Evolutionary conservation across 305 asterid genomes (phyloP).

Genomic region (Fraxinus greggii): DNA sequence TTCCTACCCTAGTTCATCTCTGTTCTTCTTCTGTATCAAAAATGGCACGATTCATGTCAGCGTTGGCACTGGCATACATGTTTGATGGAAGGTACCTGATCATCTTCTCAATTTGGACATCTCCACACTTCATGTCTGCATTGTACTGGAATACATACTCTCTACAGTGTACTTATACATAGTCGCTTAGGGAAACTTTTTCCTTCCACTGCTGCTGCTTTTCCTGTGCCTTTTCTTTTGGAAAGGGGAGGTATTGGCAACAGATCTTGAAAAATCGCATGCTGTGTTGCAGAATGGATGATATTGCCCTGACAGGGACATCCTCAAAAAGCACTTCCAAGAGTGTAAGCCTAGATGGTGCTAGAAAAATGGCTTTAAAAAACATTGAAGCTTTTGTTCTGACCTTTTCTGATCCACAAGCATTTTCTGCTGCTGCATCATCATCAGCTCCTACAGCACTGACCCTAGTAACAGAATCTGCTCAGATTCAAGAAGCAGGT

Average conservation of each 20-base stretch:
- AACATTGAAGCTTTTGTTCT: constrained; percentile 70
- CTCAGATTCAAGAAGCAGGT: constrained; percentile 90
- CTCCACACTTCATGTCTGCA: constrained; percentile 31
- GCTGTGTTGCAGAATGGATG: constrained; percentile 68
- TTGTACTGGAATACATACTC: constrained; percentile 44
- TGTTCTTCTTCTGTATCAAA: constrained; percentile 79
- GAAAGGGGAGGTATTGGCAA: constrained; percentile 9
- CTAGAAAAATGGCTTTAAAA: constrained; percentile 72
- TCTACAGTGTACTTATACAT: background rate
- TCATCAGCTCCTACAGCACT: constrained; percentile 75
- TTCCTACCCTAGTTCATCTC: constrained; percentile 68
- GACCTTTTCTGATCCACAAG: constrained; percentile 70
- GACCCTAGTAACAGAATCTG: constrained; percentile 71
- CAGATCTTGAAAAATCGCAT: constrained; percentile 12
- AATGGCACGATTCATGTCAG: constrained; percentile 97
- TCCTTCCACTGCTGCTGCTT: constrained; percentile 7
- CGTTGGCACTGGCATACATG: constrained; percentile 83
- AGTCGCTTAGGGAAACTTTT: background rate
- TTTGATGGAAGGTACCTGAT: constrained; percentile 75
- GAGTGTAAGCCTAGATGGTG: constrained; percentile 59
- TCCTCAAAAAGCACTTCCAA: constrained; percentile 59
- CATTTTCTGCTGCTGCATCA: constrained; percentile 74
- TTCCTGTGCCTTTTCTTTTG: background rate
- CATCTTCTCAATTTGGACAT: constrained; percentile 12
- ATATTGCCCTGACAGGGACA: constrained; percentile 52